A percentile compares a stretch with the other conserved stretches of the same genome.
Evolutionary conservation across 495 filamentous ascomycete genomes (phyloP).

Genomic region (Penicillium fimorum): DNA sequence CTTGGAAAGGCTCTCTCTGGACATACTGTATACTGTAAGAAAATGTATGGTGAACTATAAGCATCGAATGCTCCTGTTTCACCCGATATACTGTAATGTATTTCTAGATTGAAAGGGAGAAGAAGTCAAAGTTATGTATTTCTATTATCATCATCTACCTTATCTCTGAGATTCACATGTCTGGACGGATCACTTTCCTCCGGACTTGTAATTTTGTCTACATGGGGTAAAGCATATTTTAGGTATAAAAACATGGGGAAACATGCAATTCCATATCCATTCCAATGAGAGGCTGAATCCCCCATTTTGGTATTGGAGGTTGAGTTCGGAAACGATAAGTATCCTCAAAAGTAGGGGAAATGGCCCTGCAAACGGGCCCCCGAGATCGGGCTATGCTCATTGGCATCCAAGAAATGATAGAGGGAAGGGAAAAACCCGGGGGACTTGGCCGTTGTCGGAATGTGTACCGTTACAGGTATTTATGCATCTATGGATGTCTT

Average conservation of each 20-base stretch:
- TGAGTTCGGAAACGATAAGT: too few species aligned
- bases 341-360: slow-evolving; percentile 25
- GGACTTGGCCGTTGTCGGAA: slow-evolving; percentile 42
- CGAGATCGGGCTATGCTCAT: slow-evolving; percentile 33
- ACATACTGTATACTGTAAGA: too few species aligned
- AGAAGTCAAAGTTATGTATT: slow-evolving; percentile 31
- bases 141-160: slow-evolving; percentile 31
- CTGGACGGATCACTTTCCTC: slow-evolving; percentile 10
- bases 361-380: slow-evolving; percentile 19
- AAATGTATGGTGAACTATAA: too few species aligned
- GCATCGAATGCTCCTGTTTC: too few species aligned
- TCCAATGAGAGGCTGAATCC: background rate
- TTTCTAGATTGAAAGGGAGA: background rate
- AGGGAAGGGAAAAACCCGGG: slow-evolving; percentile 20
- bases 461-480: slow-evolving; percentile 7
- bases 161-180: slow-evolving; percentile 32
- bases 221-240: background rate
- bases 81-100: background rate
- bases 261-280: background rate
- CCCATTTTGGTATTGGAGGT: too few species aligned
- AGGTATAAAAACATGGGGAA: background rate
- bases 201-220: background rate
- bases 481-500: background rate
- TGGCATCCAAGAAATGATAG: slow-evolving; percentile 1
- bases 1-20: too few species aligned